Evolutionary conservation across 2,329 filamentous ascomycete species (phyloP), one percentile per base, ranked within the genome.

Genomic region (Penicillium sp.): DNA sequence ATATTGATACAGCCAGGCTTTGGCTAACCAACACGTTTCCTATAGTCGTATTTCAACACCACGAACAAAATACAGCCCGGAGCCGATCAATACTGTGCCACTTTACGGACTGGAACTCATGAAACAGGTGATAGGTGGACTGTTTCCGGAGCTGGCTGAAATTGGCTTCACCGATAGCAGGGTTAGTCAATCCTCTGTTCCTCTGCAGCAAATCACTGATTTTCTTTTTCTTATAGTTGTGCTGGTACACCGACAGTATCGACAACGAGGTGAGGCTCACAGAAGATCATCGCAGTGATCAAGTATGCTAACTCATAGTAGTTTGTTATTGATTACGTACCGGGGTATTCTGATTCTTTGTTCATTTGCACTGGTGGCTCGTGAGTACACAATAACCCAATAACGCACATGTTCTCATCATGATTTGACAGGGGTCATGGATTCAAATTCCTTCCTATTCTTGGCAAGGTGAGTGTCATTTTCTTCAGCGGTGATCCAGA

Each of bases 291-390:
- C 4, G 10, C 31, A 2, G 4, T 34, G 10, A 9, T 1, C 5
- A 11, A 14, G 31, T 11, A 34, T 34, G 13, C 31, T 34, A 46
- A 57, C 21, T 18, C 11, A 14, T 16, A 2, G 4, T 32, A 60
- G 55, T 64, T 62, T 40, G 60, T 64, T 10, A 59, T 63, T 39
- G 62, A 62, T 47, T 62, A 66, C 53, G 55, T 70, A 10, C 63
- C 63, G 3, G 63, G 60, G 22, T 63, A 63, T 49, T 59, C 55
- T 10, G 62, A 63, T 34, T 52, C 55, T 5, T 53, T 67, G 13
- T 59, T 66, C 31, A 60, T 66, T 39, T 66, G 63, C 36, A 56
- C 64, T 9, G 68, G 67, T 57, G 67, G 67, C 46, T 57, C 55
- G 55, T 57, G 45, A 54, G 55, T 54, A 49, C 13, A 32, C 9